Percentiles rank a stretch among this genome's conserved stretches.
These are phyloP conservation scores for Coemansia asiatica DNA, from an alignment of 192 early-diverging fungal species.

Conservation along the genomic window DNA sequence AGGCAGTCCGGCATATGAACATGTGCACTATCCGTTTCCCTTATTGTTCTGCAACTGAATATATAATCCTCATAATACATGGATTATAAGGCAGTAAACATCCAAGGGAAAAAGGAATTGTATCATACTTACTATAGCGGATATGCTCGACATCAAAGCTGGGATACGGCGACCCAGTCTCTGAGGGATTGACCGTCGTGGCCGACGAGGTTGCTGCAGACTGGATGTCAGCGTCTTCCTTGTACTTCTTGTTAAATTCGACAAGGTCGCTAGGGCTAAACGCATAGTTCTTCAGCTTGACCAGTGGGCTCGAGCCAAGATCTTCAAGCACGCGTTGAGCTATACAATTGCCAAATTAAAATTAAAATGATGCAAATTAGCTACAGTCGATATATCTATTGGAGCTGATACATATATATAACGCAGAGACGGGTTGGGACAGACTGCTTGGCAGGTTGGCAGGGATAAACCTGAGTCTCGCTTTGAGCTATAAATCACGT, in stretches of 20 bases:
- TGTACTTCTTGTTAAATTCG: conserved; percentile 54
- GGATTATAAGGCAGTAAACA: neutral
- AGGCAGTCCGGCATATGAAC: neutral
- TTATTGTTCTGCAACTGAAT: neutral
- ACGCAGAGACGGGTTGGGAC: no score
- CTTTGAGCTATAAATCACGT: no score
- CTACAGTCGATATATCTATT: no score
- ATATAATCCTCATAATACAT: neutral
- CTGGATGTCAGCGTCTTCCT: conserved; percentile 12
- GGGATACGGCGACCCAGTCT: conserved; percentile 41
- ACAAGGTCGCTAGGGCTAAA: conserved; percentile 43
- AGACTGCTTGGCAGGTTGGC: no score
- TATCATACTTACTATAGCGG: conserved; percentile 49
- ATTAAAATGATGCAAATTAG: neutral
- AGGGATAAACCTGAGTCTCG: no score
- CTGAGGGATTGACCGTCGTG: conserved; percentile 21
- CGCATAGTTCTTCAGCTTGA: conserved; percentile 42
- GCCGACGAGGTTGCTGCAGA: conserved; percentile 18
- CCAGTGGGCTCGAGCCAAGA: conserved; percentile 40
- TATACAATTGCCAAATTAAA: conserved; percentile 10
- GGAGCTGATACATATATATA: neutral
- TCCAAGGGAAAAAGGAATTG: no score
- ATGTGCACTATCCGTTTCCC: neutral
- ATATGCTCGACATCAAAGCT: conserved; percentile 55
- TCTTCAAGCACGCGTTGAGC: conserved; percentile 53